Conservation (phyloP, 768 basidiomycete genomes). For the Coprinopsis cinerea region DNA sequence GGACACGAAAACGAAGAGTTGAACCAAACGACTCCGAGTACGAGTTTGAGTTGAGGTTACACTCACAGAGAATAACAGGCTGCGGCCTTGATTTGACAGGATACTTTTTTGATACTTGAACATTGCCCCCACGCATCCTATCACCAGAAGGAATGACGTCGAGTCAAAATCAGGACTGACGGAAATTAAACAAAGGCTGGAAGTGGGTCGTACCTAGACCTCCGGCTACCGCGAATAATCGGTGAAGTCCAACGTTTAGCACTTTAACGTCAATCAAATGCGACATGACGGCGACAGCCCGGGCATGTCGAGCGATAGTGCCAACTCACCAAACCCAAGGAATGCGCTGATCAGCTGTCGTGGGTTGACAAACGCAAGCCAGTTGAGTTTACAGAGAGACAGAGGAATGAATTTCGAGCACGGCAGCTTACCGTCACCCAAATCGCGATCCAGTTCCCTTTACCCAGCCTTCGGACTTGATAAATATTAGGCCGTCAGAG, state of each 20-base stretch:
- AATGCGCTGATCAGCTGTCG: not conserved
- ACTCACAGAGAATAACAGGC: slow-evolving; percentile 25
- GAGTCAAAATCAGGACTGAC: not conserved
- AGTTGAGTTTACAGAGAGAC: not conserved
- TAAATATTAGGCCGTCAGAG: not conserved
- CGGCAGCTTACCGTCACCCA: slow-evolving; percentile 25
- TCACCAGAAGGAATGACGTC: not conserved
- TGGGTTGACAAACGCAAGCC: too few relatives aligned
- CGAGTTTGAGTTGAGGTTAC: too few relatives aligned
- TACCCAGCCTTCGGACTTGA: slow-evolving; percentile 23
- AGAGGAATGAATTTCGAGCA: not conserved
- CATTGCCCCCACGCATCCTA: slow-evolving; percentile 31
- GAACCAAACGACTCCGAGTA: too few relatives aligned
- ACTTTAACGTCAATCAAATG: too few relatives aligned
- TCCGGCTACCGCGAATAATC: too few relatives aligned
- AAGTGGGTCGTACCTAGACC: slow-evolving; percentile 22
- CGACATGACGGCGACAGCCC: too few relatives aligned
- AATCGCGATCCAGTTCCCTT: slow-evolving; percentile 23
- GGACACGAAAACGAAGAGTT: too few relatives aligned
- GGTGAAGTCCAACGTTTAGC: too few relatives aligned
- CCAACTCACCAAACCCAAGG: slow-evolving; percentile 1
- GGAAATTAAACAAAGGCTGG: too few relatives aligned
- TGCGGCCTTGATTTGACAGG: slow-evolving; percentile 20
- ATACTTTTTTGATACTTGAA: slow-evolving; percentile 27
- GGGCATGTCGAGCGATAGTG: too few relatives aligned